Evolutionary conservation across 805 yeast species (phyloP), one percentile per base, ranked within the genome.

Genomic region (Kazachstania kunashirensis): DNA sequence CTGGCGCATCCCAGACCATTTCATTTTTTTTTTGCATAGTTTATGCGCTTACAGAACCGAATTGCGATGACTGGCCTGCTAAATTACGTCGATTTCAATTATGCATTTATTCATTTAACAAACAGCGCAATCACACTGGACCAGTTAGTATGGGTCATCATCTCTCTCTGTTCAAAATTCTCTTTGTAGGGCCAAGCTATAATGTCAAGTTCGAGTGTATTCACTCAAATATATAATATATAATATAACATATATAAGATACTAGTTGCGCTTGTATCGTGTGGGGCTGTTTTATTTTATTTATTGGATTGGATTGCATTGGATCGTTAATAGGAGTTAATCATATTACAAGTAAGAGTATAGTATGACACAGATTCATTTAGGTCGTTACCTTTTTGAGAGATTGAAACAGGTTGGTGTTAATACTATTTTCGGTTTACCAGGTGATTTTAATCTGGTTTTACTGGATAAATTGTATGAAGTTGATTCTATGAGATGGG

Each of bases 311-410:
- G 15, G 15, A 5, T 27, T n/a, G 18, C 11, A 27, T 27, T 15
- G 17, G 19, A 12, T 11, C 16, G 6, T 11, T 6, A 14, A 26
- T 14, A 21, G 8, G 12, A 28, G 20, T 21, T 14, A 20, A 36
- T 23, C 16, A 29, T 21, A 17, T n/a, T 6, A 25, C 25, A 29
- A 15, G 7, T 32, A 23, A 34, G 27, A 26, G 6, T 28, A 26
- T 24, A 46, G 18, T 31, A 57, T 55, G 62, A 46, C 60, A 38
- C 62, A 62, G 42, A 73, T 82, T 44, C 60, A 84, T 31, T 65
- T 83, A 48, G 94, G 94, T 50, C 73, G 76, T 49, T 84, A 79
- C 55, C 61, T 84, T 39, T 84, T 84, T 53, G 84, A 79, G 64
- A 71, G 92, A 66, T 65, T 84, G 47, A 71, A 68, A 58, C 89